Percentiles rank a stretch among this genome's conserved stretches.
phyloP scores from a whole-genome alignment of 2,329 filamentous ascomycete species.

The Paecilomyces dactylethromorphus region DNA sequence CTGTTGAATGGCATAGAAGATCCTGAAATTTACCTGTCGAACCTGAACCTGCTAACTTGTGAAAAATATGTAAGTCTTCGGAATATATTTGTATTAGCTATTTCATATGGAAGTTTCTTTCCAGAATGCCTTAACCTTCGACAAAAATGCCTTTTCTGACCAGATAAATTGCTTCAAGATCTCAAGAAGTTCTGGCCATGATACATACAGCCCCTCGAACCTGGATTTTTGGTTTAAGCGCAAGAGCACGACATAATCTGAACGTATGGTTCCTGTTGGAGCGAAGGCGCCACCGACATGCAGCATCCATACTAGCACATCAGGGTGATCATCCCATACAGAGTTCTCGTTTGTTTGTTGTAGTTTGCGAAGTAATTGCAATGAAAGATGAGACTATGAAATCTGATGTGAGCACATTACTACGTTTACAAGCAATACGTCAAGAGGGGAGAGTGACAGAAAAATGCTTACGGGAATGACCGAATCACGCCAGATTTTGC shows the following conservation, averaged over 20 bases:
- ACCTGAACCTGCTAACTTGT: too few species aligned
- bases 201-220: constrained; percentile 13
- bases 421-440: constrained; percentile 7
- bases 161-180: constrained; percentile 33
- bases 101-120: constrained; percentile 7
- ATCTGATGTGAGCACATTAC: background rate
- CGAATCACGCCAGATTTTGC: constrained; percentile 33
- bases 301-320: constrained; percentile 32
- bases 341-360: constrained; percentile 20
- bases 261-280: constrained; percentile 18
- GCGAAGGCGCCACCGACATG: constrained; percentile 35
- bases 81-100: background rate
- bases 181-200: constrained; percentile 25
- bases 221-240: constrained; percentile 9
- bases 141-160: constrained; percentile 32
- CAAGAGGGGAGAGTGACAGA: background rate
- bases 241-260: constrained; percentile 18
- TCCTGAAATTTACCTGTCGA: too few species aligned
- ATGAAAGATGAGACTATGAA: constrained; percentile 9
- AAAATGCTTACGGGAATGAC: constrained; percentile 35
- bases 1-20: too few species aligned
- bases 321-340: constrained; percentile 25
- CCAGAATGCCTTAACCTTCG: constrained; percentile 26
- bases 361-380: constrained; percentile 25
- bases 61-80: too few species aligned